Evolutionary conservation across 2,329 filamentous ascomycete species (phyloP), one percentile per base, ranked within the genome.

Genomic region (Calcarisporium arbuscula): DNA sequence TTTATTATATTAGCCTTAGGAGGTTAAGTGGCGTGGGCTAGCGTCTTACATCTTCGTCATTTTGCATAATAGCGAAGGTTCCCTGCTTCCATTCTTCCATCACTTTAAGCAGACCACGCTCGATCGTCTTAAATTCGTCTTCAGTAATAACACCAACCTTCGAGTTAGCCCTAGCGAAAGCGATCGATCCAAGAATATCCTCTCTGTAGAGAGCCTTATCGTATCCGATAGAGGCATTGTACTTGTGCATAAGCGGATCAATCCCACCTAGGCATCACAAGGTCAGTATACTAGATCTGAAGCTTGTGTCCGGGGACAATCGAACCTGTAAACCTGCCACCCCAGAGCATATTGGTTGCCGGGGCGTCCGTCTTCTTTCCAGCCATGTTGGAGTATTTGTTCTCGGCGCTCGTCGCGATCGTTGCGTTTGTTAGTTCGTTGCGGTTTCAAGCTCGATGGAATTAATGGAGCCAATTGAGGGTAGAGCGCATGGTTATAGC

Each of bases 201-300:
- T 92, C 77, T 40, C 75, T 78, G 65, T 86, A 85, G 47, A 94
- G 80, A 40, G 71, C 70, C 49, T 82, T 80, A 59, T 94, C 87
- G 61, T 84, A 89, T 52, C 75, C 74, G 46, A 94, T 82, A 33
- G 75, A 82, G 36, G 49, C 81, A 60, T 94, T 94, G 68, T 90
- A 94, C 48, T 82, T 70, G 39, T 80, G 72, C 86, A 94, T 94
- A 32, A 94, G 74, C 32, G 86, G 85, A 64, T 94, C 86, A 48
- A 90, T 77, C 46, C 74, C 84, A 22, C 48, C 48, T 53, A 7
- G 10, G 16, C 17, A 40, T 15, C 42, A 44, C 28, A 22, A 49
- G 33, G 50, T 57, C 34, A 61, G 54, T 49, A 45, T 43, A 51
- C 32, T 41, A 25, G 4, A 50, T 41, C 36, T 14, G 40, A 45